Base-by-base conservation (phyloP, 257 asterid species). In the Primulina huaijiensis region DNA sequence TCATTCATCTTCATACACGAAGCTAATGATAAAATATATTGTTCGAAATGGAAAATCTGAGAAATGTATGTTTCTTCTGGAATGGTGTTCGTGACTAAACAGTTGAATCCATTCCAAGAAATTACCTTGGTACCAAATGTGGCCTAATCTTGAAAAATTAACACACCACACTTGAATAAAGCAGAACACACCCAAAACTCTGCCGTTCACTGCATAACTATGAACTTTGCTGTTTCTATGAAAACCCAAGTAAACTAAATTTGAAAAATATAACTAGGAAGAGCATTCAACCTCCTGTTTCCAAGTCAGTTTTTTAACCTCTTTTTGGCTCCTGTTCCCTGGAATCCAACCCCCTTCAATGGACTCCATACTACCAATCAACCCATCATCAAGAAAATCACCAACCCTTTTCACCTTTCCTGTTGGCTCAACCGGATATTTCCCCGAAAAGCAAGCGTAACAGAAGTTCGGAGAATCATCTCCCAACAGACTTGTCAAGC, bases 331-430 rank as follows among this genome's bases (percentile, higher is more conserved):
- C 11, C 35, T 69, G 21, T 60, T 79, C 17, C 75, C 84, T 25
- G 31, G 71, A 67, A 87, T 76, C 93, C 89, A 89, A 10, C 92
- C 95, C 43, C 85, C 91, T 70, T 84, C 90, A 12, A 89, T 84
- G 14, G 85, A 65, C 56, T 77, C 91, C 77, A 63, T 62, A 68
- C 77, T 83, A 25, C 95, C 96, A 78, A 78, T 89, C 87, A 91
- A 83, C 33, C 96, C 96, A 81, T 93, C 96, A 63, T 90, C 97
- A 58, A 93, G 69, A 65, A 86, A 89, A 67, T 89, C 97, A 19
- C 97, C 98, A 38, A 86, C 84, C 74, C 87, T 86, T 79, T 92
- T 90, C 83, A 90, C 96, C 31, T 86, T 87, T 27, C 96, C 95
- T 0, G 43, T 77, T 1, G 98, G 97, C 68, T 58, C 79, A 31